Conservation (phyloP, 352 stramenopile genomes). For the Globisporangium megalacanthum region DNA sequence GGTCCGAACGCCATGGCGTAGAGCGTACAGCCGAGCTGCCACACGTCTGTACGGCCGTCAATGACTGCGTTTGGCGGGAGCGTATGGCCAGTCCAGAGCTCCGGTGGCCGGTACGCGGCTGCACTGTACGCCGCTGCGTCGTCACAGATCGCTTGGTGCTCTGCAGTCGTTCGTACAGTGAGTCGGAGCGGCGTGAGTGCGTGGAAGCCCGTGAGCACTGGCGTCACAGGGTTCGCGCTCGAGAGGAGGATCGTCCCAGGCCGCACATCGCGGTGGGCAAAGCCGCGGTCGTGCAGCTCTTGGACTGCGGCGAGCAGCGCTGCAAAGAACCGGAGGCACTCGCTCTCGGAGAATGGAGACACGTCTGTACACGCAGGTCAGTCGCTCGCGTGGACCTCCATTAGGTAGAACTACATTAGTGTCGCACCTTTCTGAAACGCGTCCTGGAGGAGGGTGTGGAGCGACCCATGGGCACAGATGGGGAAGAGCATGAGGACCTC, state of each 20-base stretch:
- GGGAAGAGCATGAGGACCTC: slow-evolving; percentile 66
- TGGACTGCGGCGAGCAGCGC: slow-evolving; percentile 48
- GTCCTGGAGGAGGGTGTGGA: slow-evolving; percentile 49
- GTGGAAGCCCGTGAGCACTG: slow-evolving; percentile 77
- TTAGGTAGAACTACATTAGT: no score
- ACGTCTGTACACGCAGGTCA: neutral
- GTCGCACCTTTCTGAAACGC: slow-evolving; percentile 19
- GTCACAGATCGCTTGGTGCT: slow-evolving; percentile 72
- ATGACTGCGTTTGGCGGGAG: slow-evolving; percentile 20
- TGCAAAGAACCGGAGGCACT: slow-evolving; percentile 47
- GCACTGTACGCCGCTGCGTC: slow-evolving; percentile 76
- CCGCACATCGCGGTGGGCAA: slow-evolving; percentile 76
- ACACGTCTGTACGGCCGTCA: slow-evolving; percentile 84
- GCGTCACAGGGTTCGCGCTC: slow-evolving; percentile 26
- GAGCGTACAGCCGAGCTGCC: slow-evolving; percentile 86
- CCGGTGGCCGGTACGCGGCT: slow-evolving; percentile 86
- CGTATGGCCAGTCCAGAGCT: slow-evolving; percentile 76
- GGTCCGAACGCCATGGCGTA: slow-evolving; percentile 90
- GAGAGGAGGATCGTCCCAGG: slow-evolving; percentile 67
- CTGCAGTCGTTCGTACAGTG: slow-evolving; percentile 21
- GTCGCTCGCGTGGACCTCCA: no score
- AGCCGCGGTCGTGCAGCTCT: slow-evolving; percentile 48
- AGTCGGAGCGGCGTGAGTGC: slow-evolving; percentile 41
- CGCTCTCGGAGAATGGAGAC: slow-evolving; percentile 34
- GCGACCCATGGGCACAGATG: slow-evolving; percentile 39